Evolutionary conservation across 2,329 filamentous ascomycete species (phyloP), one percentile per base, ranked within the genome.

Genomic region (Colletotrichum simmondsii): DNA sequence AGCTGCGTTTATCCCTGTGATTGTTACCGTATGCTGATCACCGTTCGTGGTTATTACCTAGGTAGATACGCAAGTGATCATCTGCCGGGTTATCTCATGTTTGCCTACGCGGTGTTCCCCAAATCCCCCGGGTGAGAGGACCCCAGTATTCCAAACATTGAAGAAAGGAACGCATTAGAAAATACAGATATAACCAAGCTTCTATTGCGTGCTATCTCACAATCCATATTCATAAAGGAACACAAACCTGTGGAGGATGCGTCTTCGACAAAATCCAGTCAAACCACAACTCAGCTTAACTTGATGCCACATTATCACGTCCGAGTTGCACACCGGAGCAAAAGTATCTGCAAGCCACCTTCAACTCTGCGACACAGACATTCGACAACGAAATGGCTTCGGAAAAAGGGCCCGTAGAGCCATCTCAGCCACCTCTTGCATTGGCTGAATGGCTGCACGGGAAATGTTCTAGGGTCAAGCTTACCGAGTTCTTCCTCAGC

Each of bases 1-100:
- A 22, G 52, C 65, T 2, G 35, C 68, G 35, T 46, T 14, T n/a
- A 68, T 69, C 65, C 69, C 65, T 72, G 69, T 32, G 53, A 49
- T 19, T 26, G 26, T 59, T 24, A 5, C 32, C 11, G 32, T 35
- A 11, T 24, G 19, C 60, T 19, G n/a, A 63, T 22, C 24, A n/a
- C 37, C 22, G 11, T 63, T 26, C 14, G 42, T 35, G 42, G 16
- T 42, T 5, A 7, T 1, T 8, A n/a, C n/a, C n/a, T n/a, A n/a
- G n/a, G n/a, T n/a, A 30, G 49, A 22, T 24, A 53, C n/a, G 12
- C 32, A 12, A 8, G 32, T 35, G 6, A 42, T 42, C 14, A 7
- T 19, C 37, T 10, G 16, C 26, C 26, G 46, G 26, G 11, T 26
- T 16, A 7, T 5, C 42, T 14, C 12, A 16, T 53, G 60, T 53